Conservation (phyloP, 495 filamentous ascomycete species). For the Entonaema liquescens region DNA sequence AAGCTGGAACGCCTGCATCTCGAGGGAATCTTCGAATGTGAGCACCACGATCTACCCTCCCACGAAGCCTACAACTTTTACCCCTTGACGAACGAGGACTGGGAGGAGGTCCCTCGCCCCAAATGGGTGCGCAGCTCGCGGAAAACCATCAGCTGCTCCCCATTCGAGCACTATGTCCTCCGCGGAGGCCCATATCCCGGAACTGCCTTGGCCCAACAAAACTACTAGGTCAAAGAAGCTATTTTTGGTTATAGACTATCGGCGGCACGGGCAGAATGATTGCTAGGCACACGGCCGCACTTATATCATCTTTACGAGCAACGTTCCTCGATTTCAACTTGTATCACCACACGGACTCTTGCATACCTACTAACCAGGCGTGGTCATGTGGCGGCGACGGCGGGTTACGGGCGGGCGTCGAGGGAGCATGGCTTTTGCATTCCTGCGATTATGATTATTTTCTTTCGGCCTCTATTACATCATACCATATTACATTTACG, state of each 20-base stretch:
- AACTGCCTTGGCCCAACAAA: constrained; percentile 21
- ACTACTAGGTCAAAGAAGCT: constrained; percentile 20
- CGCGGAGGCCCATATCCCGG: constrained; percentile 52
- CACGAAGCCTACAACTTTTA: constrained; percentile 57
- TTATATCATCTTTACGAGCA: constrained; percentile 25
- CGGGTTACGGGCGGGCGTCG: constrained; percentile 25
- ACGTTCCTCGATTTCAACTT: constrained; percentile 31
- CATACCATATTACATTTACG: not conserved
- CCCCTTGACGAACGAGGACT: constrained; percentile 54
- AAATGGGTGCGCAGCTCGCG: constrained; percentile 42
- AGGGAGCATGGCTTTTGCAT: constrained; percentile 19
- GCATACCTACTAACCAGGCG: constrained; percentile 20
- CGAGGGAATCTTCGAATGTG: constrained; percentile 57
- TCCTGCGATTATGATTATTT: constrained; percentile 11
- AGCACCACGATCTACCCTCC: constrained; percentile 47
- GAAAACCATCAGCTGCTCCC: constrained; percentile 52
- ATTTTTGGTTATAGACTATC: not conserved
- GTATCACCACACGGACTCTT: constrained; percentile 38
- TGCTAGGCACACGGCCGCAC: not conserved
- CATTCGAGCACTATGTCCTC: constrained; percentile 55
- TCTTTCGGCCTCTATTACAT: not conserved
- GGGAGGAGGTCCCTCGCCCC: constrained; percentile 44
- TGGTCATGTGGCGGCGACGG: constrained; percentile 15
- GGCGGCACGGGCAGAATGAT: not conserved
- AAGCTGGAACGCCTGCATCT: constrained; percentile 53